These are phyloP conservation scores for Capsicum baccatum DNA, from an alignment of 257 asterid species.

Conservation along the genomic window DNA sequence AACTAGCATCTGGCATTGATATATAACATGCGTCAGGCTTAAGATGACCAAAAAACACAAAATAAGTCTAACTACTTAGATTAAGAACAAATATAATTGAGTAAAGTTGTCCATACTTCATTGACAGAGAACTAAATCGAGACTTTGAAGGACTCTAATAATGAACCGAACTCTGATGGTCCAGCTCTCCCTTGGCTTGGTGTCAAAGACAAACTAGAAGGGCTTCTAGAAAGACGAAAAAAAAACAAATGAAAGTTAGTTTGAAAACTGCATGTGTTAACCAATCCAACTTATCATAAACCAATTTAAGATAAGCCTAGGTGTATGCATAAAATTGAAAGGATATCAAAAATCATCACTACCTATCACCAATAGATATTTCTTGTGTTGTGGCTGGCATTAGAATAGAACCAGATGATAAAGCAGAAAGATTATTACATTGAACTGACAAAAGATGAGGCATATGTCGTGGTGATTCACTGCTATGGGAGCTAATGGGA, in stretches of 20 bases:
- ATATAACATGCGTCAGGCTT: slow-evolving; percentile 24
- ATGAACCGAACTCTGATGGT: no score
- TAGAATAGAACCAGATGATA: slow-evolving; percentile 56
- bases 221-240: no score
- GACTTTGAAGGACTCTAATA: no score
- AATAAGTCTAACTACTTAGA: neutral
- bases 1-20: slow-evolving; percentile 74
- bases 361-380: slow-evolving; percentile 56
- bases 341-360: slow-evolving; percentile 34
- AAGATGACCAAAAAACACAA: slow-evolving; percentile 9
- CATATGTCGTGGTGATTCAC: slow-evolving; percentile 39
- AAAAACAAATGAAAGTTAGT: no score
- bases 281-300: no score
- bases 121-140: no score
- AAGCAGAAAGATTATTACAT: slow-evolving; percentile 50
- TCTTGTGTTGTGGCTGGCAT: slow-evolving; percentile 43
- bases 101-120: no score
- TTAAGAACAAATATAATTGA: neutral
- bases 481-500: slow-evolving; percentile 33
- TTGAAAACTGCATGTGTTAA: no score
- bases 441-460: slow-evolving; percentile 40
- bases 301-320: neutral
- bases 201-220: no score
- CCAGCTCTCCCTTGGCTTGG: no score
- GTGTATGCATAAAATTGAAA: neutral